Percentiles rank a stretch among this genome's conserved stretches.
These are phyloP conservation scores for Cytospora piceae DNA, from an alignment of 2,329 filamentous ascomycete species.

Conservation along the genomic window DNA sequence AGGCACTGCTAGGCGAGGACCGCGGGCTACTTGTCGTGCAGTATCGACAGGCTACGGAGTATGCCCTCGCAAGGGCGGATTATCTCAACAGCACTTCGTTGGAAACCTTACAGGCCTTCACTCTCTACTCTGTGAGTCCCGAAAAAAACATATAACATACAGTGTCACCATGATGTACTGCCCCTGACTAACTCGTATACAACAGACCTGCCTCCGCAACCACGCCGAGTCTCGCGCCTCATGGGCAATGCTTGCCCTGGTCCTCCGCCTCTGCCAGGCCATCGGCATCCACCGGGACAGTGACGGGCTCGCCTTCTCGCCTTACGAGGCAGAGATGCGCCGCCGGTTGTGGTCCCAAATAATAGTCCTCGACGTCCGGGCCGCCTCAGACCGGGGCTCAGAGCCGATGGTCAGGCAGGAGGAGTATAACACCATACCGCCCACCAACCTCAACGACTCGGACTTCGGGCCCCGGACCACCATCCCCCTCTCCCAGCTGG, in stretches of 20 bases:
- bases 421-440: conserved; percentile 52
- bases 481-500: conserved; percentile 38
- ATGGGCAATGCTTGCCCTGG: conserved; percentile 47
- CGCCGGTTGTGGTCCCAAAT: conserved; percentile 66
- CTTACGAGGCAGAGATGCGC: conserved; percentile 63
- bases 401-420: conserved; percentile 46
- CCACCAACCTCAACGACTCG: conserved; percentile 58
- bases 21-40: conserved; percentile 39
- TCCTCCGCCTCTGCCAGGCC: conserved; percentile 49
- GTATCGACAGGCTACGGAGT: conserved; percentile 43
- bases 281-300: conserved; percentile 49
- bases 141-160: not conserved
- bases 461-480: conserved; percentile 48
- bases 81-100: conserved; percentile 47
- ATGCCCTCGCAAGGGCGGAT: conserved; percentile 46
- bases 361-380: conserved; percentile 61
- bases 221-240: conserved; percentile 44
- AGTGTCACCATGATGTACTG: too few species aligned
- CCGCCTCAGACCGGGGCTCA: conserved; percentile 58
- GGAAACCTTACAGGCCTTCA: conserved; percentile 46
- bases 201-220: conserved; percentile 43
- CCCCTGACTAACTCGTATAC: not conserved
- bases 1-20: conserved; percentile 40
- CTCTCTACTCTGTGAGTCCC: conserved; percentile 43
- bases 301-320: conserved; percentile 40